Evolutionary conservation across 805 yeast species (phyloP), one percentile per base, ranked within the genome.

Genomic region (Maudiozyma saulgeensis): DNA sequence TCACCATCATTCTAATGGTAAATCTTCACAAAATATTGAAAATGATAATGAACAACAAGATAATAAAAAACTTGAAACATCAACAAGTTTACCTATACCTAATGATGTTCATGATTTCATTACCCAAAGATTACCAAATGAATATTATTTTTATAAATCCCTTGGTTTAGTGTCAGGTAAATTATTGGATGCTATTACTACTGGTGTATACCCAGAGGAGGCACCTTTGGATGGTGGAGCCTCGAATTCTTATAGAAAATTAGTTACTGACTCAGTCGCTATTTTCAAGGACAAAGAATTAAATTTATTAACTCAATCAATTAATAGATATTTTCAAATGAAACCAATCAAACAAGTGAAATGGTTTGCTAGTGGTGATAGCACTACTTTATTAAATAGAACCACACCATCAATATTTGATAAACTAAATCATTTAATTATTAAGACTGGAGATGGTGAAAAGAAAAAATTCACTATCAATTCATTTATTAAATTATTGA

Each of bases 101-200:
- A 78, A 79, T 52, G 95, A 89, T 64, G 71, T 87, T 12, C 93
- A 87, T 62, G 89, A 82, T 43, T 77, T 89, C 44, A 75, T 93
- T 45, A 88, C 95, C 9, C 87, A 85, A 64, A 78, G 90, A 61
- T 71, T 93, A 46, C 95, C 97, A 1, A 85, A 87, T 48, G 98
- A 90, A 67, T 74, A 84, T 41, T 83, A 79, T 59, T 89, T 83
- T 62, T 93, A 88, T 65, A 80, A 80, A 61, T 83, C 95, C 1
- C 66, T 84, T 50, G 98, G 97, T 1, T 62, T 90, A 23, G 69
- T 84, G 12, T 52, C 57, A 23, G 61, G 63, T n/a, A 81, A 80
- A 50, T 64, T 87, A 23, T 74, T 84, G 41, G 84, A 83, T 53
- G 78, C 88, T 0, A 72, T 90, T 18, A 74, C 83, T 0, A 79